Percentiles rank a stretch among this genome's conserved stretches.
These are phyloP conservation scores for Salix dunnii DNA, from an alignment of 345 rosid genomes.

Conservation along the genomic window DNA sequence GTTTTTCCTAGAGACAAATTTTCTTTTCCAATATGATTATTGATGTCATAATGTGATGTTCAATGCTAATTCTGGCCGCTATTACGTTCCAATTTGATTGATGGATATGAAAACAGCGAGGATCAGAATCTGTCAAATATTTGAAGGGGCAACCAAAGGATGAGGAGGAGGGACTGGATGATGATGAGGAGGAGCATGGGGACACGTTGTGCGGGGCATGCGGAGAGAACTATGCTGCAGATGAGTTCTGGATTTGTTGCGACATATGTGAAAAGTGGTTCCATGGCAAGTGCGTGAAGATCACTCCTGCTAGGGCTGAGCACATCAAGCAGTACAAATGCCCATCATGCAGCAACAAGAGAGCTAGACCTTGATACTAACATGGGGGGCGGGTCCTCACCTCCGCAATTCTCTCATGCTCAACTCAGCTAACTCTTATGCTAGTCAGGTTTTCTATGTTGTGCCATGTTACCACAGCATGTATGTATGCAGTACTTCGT, in stretches of 20 bases:
- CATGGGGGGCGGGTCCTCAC: not conserved
- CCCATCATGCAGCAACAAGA: slow-evolving; percentile 28
- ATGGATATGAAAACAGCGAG: slow-evolving; percentile 39
- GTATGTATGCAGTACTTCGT: slow-evolving; percentile 10
- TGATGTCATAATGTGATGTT: not conserved
- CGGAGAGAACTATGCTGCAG: slow-evolving; percentile 26
- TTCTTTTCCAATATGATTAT: not conserved
- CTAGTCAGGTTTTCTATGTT: slow-evolving; percentile 16
- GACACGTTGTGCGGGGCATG: slow-evolving; percentile 29
- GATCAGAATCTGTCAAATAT: slow-evolving; percentile 43
- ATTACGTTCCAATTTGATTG: not conserved
- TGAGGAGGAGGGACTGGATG: slow-evolving; percentile 26
- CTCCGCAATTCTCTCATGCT: slow-evolving; percentile 9
- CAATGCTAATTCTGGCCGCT: not conserved
- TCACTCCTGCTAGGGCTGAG: slow-evolving; percentile 33
- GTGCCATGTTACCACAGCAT: slow-evolving; percentile 13
- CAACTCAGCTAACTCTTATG: slow-evolving; percentile 16
- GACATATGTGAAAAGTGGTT: slow-evolving; percentile 32
- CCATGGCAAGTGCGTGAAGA: slow-evolving; percentile 35
- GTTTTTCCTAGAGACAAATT: not conserved
- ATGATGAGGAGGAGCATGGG: slow-evolving; percentile 29
- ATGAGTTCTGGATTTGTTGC: slow-evolving; percentile 35
- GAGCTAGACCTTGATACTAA: slow-evolving; percentile 20
- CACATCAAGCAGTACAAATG: slow-evolving; percentile 33
- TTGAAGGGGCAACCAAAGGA: slow-evolving; percentile 30